Evolutionary conservation across 306 rosid species (phyloP).

Genomic region (Hippophae rhamnoides): DNA sequence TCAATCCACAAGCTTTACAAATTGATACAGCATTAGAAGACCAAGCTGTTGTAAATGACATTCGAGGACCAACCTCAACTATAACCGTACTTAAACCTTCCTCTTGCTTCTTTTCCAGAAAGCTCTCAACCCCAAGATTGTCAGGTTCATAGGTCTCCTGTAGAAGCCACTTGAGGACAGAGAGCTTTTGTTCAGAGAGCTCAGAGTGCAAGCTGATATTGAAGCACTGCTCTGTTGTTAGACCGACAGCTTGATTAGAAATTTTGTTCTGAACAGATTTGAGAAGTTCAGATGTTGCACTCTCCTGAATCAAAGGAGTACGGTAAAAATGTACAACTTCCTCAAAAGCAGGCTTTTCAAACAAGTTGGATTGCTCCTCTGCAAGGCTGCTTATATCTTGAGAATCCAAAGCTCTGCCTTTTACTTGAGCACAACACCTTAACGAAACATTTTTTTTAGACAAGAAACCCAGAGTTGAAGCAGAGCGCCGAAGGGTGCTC

Average conservation of each 20-base stretch:
- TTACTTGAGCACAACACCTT: slow-evolving; percentile 42
- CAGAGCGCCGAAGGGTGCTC: slow-evolving; percentile 24
- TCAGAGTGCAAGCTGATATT: slow-evolving; percentile 49
- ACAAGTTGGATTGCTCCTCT: slow-evolving; percentile 30
- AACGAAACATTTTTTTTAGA: slow-evolving; percentile 23
- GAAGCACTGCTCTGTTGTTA: slow-evolving; percentile 71
- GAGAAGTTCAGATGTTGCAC: slow-evolving; percentile 61
- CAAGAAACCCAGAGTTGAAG: slow-evolving; percentile 9
- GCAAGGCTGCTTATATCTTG: slow-evolving; percentile 34
- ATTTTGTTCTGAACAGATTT: slow-evolving; percentile 56
- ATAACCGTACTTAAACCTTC: slow-evolving; percentile 50
- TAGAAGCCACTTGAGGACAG: slow-evolving; percentile 71
- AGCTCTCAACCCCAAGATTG: slow-evolving; percentile 64
- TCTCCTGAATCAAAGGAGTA: slow-evolving; percentile 57
- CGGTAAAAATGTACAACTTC: slow-evolving; percentile 63
- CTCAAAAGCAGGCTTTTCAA: slow-evolving; percentile 38
- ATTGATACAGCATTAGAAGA: slow-evolving; percentile 85
- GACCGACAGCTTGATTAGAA: slow-evolving; percentile 54
- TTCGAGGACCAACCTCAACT: slow-evolving; percentile 81
- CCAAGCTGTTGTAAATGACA: slow-evolving; percentile 91
- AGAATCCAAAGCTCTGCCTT: slow-evolving; percentile 43
- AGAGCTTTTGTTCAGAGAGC: slow-evolving; percentile 40
- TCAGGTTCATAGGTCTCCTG: slow-evolving; percentile 84
- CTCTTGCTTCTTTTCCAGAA: slow-evolving; percentile 61
- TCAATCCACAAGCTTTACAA: slow-evolving; percentile 77